phyloP scores from a whole-genome alignment of 2,329 filamentous ascomycete species.

The Diaporthe australafricana region DNA sequence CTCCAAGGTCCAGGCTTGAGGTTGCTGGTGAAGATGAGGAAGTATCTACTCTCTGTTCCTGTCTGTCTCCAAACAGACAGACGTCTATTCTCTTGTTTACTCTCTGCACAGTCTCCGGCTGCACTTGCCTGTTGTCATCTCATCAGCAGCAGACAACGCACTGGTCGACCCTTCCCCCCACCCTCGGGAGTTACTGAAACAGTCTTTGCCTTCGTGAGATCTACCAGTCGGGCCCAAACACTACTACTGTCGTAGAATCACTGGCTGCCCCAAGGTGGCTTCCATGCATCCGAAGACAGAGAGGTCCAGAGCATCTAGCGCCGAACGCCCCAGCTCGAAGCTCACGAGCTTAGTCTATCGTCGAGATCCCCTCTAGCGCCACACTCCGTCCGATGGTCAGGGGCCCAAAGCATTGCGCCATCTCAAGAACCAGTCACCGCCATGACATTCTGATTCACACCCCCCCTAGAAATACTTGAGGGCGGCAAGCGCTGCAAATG shows the following conservation, averaged over 20 bases:
- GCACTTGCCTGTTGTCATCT: neutral
- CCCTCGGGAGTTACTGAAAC: neutral
- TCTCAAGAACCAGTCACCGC: neutral
- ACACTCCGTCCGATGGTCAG: slow-evolving; percentile 30
- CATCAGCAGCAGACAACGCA: neutral
- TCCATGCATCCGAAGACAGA: neutral
- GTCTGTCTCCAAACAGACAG: neutral
- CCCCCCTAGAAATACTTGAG: neutral
- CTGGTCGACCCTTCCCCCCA: neutral
- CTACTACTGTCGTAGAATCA: neutral
- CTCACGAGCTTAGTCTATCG: slow-evolving; percentile 8
- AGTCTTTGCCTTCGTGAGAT: neutral
- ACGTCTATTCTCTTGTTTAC: neutral
- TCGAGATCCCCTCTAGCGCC: slow-evolving; percentile 18
- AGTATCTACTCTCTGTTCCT: neutral
- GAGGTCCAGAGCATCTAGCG: slow-evolving; percentile 9
- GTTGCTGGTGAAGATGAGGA: neutral
- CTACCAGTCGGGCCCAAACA: neutral
- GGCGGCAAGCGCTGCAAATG: neutral
- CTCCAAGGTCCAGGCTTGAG: neutral
- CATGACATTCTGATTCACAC: neutral
- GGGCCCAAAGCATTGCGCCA: slow-evolving; percentile 3
- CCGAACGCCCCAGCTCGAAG: slow-evolving; percentile 1
- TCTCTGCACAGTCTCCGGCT: neutral
- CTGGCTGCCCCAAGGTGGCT: neutral